Base-by-base conservation (phyloP, 2,329 filamentous ascomycete genomes). In the Aspergillus ustus region DNA sequence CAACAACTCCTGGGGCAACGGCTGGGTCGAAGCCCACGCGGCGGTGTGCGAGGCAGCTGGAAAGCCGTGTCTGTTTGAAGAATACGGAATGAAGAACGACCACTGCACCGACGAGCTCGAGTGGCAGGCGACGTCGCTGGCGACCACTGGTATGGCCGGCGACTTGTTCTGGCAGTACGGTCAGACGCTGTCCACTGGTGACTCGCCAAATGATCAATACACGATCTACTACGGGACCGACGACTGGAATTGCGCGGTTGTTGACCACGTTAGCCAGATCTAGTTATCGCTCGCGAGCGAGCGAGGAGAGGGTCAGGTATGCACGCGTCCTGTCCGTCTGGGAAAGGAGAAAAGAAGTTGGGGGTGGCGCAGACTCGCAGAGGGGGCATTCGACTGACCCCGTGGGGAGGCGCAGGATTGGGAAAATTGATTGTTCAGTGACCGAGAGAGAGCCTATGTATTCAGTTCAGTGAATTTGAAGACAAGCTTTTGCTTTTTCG, bases 11-110 rank as follows among this genome's bases (percentile, higher is more conserved):
- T 83, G 78, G 75, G 83, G 81, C 15, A 78, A 77, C 50, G 71
- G 72, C 8, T 85, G 82, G 82, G 78, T 84, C 59, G 68, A 70
- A 11, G 72, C 79, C 8, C 83, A 85, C 65, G 81, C 72, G 20
- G 72, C 67, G 1, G 73, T 75, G 7, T 78, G 77, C 57, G 66
- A 63, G 43, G 72, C 71, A 0, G 70, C 71, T 3, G 77, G 75
- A 43, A 81, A 80, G 65, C 73, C 77, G 0, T 77, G 77, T 57
- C 63, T 81, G 5, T 69, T 80, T 9, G 78, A 81, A 59, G 78
- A 80, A 57, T 79, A 78, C n/a, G 76, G 76, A 11, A 70, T 72
- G 2, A 68, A 69, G 0, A 64, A 68, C 9, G 45, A 73, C 57
- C 71, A 75, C 59, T 72, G 72, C 63, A 43, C 46, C 1, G 45